phyloP scores from a whole-genome alignment of 495 filamentous ascomycete species.

The Annulohypoxylon maeteangense region DNA sequence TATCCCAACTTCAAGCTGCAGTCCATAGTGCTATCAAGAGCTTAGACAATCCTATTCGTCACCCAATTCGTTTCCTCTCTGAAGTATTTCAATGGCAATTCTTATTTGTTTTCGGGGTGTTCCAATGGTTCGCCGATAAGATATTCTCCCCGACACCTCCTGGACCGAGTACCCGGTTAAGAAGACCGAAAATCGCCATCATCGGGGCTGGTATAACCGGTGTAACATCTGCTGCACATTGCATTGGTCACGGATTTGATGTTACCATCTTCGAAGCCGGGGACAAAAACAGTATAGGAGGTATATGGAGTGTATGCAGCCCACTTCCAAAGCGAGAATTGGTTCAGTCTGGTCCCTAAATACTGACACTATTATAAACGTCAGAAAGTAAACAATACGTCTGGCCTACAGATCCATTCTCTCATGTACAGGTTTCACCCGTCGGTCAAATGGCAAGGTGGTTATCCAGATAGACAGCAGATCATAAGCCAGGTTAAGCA shows the following conservation, averaged over 20 bases:
- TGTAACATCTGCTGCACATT: conserved; percentile 83
- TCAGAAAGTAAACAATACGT: conserved; percentile 84
- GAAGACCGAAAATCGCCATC: conserved; percentile 76
- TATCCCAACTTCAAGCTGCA: conserved; percentile 2
- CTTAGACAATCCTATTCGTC: conserved; percentile 48
- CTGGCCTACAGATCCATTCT: conserved; percentile 82
- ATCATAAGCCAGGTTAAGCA: conserved; percentile 76
- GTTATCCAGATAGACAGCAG: conserved; percentile 78
- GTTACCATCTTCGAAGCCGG: conserved; percentile 81
- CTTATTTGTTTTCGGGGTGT: conserved; percentile 44
- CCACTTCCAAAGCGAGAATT: not conserved
- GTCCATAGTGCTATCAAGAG: not conserved
- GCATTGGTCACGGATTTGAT: conserved; percentile 88
- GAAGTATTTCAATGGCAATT: conserved; percentile 68
- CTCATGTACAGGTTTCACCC: conserved; percentile 92
- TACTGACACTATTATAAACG: not conserved
- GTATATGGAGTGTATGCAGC: conserved; percentile 81
- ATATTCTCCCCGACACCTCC: conserved; percentile 78
- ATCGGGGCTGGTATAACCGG: conserved; percentile 87
- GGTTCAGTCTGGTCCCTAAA: not conserved
- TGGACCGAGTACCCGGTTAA: conserved; percentile 60
- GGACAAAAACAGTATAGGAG: conserved; percentile 70
- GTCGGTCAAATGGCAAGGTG: conserved; percentile 74
- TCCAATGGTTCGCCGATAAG: conserved; percentile 73
- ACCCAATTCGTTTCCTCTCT: conserved; percentile 70